Conservation (phyloP, 2,329 filamentous ascomycete species). For the Trichoderma sp. region DNA sequence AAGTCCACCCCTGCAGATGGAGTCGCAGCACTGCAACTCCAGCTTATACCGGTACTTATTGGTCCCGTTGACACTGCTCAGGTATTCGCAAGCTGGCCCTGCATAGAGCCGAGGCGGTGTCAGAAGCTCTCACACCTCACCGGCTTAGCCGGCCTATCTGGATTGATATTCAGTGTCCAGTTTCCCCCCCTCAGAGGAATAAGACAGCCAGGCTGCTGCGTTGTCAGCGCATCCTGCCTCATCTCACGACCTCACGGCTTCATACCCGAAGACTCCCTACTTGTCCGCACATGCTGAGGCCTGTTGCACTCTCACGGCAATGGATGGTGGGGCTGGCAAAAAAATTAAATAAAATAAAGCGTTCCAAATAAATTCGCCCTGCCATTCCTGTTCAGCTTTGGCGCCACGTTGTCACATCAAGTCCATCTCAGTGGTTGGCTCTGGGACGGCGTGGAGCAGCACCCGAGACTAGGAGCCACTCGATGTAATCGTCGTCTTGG, state of each 20-base stretch:
- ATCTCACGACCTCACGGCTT: background rate
- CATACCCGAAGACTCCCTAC: background rate
- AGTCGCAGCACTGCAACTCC: background rate
- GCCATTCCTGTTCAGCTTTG: slow-evolving; percentile 27
- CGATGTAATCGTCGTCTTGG: background rate
- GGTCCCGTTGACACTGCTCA: background rate
- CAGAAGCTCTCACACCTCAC: slow-evolving; percentile 14
- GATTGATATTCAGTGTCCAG: background rate
- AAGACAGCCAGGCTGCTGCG: background rate
- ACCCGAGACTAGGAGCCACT: background rate
- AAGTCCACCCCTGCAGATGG: slow-evolving; percentile 10
- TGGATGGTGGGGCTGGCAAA: slow-evolving; percentile 5
- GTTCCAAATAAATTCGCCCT: slow-evolving; percentile 22
- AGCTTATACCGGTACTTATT: background rate
- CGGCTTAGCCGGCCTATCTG: slow-evolving; percentile 14
- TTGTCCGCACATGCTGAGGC: background rate
- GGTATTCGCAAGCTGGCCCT: background rate
- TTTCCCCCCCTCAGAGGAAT: background rate
- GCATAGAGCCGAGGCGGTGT: slow-evolving; percentile 15
- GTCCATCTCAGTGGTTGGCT: slow-evolving; percentile 28
- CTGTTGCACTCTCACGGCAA: background rate
- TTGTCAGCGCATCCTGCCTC: slow-evolving; percentile 6
- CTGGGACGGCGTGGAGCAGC: background rate
- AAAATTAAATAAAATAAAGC: background rate
- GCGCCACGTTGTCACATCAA: slow-evolving; percentile 30